Conservation (phyloP, 768 basidiomycete species). For the Macrolepiota fuliginosa region DNA sequence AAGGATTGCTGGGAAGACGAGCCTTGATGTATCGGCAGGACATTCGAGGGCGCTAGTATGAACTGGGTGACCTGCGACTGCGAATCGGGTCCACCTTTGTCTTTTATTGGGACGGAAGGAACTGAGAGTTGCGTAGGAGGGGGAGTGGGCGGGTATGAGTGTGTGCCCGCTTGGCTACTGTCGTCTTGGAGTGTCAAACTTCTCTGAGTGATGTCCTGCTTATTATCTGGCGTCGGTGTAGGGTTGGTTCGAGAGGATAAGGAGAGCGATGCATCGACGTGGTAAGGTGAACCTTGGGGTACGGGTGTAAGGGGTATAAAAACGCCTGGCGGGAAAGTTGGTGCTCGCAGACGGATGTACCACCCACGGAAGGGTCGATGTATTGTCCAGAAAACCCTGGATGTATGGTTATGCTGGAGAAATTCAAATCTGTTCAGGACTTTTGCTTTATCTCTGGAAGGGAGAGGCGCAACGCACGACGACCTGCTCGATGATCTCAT, state of each 20-base stretch:
- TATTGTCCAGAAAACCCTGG: slow-evolving; percentile 67
- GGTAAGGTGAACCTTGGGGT: slow-evolving; percentile 41
- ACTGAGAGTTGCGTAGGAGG: slow-evolving; percentile 23
- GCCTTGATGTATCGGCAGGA: slow-evolving; percentile 30
- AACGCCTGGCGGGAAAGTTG: slow-evolving; percentile 61
- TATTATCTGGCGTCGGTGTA: slow-evolving; percentile 8
- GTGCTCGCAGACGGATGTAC: slow-evolving; percentile 78
- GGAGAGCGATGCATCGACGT: slow-evolving; percentile 48
- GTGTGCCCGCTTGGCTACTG: slow-evolving; percentile 41
- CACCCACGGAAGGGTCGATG: slow-evolving; percentile 81
- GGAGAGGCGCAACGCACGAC: slow-evolving; percentile 46
- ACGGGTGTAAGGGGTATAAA: slow-evolving; percentile 57
- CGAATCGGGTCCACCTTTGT: slow-evolving; percentile 4
- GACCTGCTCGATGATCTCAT: slow-evolving; percentile 74
- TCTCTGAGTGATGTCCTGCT: slow-evolving; percentile 9
- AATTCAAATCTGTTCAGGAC: neutral
- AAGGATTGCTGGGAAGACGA: slow-evolving; percentile 34
- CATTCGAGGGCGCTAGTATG: slow-evolving; percentile 46
- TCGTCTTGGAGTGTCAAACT: slow-evolving; percentile 20
- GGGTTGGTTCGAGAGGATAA: slow-evolving; percentile 51
- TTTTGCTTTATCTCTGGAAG: neutral
- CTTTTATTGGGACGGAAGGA: neutral
- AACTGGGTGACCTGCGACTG: slow-evolving; percentile 49
- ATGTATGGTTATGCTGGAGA: slow-evolving; percentile 59
- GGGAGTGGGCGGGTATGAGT: slow-evolving; percentile 62